phyloP scores from a whole-genome alignment of 306 rosid species.

The Albizia julibrissin region DNA sequence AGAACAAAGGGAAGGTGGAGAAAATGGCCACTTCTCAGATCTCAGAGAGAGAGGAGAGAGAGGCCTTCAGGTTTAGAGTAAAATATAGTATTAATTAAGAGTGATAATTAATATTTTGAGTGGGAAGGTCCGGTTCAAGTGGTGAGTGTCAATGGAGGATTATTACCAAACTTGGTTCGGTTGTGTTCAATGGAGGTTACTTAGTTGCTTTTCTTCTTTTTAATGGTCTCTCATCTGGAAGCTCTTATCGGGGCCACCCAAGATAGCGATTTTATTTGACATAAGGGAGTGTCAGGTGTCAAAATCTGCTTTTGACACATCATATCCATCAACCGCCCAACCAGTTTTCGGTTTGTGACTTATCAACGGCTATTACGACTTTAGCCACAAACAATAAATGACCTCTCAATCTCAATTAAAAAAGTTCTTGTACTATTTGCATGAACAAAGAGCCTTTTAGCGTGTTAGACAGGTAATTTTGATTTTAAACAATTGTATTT shows the following conservation, averaged over 20 bases:
- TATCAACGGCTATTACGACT: constrained; percentile 40
- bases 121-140: constrained; percentile 42
- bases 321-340: constrained; percentile 20
- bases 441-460: too few species aligned
- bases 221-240: constrained; percentile 15
- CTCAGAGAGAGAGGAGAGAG: constrained; percentile 28
- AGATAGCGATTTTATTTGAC: constrained; percentile 41
- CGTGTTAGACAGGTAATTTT: not conserved
- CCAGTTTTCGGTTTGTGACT: constrained; percentile 24
- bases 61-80: not conserved
- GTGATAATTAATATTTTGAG: constrained; percentile 28
- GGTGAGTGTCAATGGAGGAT: constrained; percentile 41
- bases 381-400: constrained; percentile 1
- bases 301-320: constrained; percentile 36
- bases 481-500: too few species aligned
- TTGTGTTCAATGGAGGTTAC: constrained; percentile 48
- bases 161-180: constrained; percentile 48
- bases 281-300: constrained; percentile 35
- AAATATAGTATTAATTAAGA: not conserved
- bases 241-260: constrained; percentile 35
- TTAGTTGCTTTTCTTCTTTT: constrained; percentile 46
- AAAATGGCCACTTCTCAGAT: constrained; percentile 44
- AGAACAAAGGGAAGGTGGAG: constrained; percentile 37
- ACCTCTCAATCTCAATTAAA: too few species aligned
- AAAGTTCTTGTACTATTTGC: too few species aligned